Conservation (phyloP, 1,284 basidiomycete species). For the Ganoderma leucocontextum region DNA sequence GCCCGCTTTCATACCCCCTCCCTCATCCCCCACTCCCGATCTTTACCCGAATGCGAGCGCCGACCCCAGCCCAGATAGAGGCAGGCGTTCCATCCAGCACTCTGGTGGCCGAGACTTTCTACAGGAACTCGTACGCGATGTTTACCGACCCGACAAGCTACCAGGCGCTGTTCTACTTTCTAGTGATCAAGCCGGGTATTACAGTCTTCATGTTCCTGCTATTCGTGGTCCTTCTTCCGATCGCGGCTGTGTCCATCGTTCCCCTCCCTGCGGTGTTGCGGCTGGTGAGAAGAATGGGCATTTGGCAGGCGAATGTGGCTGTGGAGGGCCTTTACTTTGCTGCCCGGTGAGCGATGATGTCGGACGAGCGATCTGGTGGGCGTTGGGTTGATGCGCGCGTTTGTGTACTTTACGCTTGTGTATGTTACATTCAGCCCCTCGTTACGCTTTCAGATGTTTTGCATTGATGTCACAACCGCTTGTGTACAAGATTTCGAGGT, state of each 20-base stretch:
- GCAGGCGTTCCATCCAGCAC: slow-evolving; percentile 42
- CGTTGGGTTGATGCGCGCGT: slow-evolving; percentile 8
- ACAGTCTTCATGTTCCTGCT: slow-evolving; percentile 70
- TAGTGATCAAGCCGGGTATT: slow-evolving; percentile 83
- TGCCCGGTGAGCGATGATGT: slow-evolving; percentile 24
- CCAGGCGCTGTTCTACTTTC: slow-evolving; percentile 84
- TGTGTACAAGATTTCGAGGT: too few relatives aligned
- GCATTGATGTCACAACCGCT: not conserved
- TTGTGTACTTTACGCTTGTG: slow-evolving; percentile 25
- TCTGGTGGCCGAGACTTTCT: slow-evolving; percentile 63
- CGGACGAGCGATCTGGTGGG: slow-evolving; percentile 9
- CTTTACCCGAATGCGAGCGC: slow-evolving; percentile 65
- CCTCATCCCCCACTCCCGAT: slow-evolving; percentile 72
- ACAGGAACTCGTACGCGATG: slow-evolving; percentile 82
- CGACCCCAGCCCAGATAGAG: slow-evolving; percentile 60
- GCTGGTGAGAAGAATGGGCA: slow-evolving; percentile 68
- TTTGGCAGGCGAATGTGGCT: slow-evolving; percentile 83
- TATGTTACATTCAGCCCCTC: slow-evolving; percentile 17
- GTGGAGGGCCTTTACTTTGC: slow-evolving; percentile 72
- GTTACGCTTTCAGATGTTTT: not conserved
- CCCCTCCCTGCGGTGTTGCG: slow-evolving; percentile 74
- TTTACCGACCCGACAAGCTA: slow-evolving; percentile 82
- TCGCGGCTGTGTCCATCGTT: slow-evolving; percentile 63
- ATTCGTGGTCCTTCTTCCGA: slow-evolving; percentile 63
- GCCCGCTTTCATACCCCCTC: slow-evolving; percentile 63